Conservation (phyloP, 1,284 basidiomycete species). For the Ganoderma sinense region DNA sequence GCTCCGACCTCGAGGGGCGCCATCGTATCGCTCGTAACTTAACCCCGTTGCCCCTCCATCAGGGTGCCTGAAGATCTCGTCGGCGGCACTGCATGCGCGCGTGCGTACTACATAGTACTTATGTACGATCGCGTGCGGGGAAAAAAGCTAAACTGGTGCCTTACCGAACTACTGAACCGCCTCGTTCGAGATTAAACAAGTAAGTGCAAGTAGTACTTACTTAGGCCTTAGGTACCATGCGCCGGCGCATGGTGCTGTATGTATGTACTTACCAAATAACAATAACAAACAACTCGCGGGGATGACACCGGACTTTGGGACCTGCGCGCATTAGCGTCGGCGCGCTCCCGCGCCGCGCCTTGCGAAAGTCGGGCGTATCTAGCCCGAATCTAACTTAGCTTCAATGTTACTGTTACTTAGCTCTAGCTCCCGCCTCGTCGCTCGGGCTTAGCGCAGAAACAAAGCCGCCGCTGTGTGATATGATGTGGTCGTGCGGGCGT, state of each 20-base stretch:
- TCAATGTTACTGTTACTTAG: too few relatives aligned
- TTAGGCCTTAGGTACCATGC: neutral
- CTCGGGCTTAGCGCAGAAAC: neutral
- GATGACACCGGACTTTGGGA: too few relatives aligned
- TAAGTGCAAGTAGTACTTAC: too few relatives aligned
- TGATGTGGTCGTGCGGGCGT: neutral
- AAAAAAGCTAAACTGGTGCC: neutral
- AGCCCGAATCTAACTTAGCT: too few relatives aligned
- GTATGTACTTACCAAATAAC: too few relatives aligned
- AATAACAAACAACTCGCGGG: too few relatives aligned
- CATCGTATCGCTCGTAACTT: neutral
- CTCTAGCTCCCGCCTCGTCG: too few relatives aligned
- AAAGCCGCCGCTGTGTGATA: neutral
- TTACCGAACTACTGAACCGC: too few relatives aligned
- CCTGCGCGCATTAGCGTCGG: neutral
- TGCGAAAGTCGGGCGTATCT: too few relatives aligned
- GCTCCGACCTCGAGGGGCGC: too few relatives aligned
- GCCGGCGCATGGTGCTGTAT: too few relatives aligned
- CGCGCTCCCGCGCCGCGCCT: too few relatives aligned
- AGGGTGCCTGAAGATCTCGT: neutral
- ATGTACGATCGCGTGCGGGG: neutral
- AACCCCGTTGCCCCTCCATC: neutral
- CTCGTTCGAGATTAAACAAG: neutral
- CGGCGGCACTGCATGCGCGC: neutral
- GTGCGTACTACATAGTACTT: neutral